Conservation (phyloP, 1,284 basidiomycete genomes). For the Tylopilus orsonianus region DNA sequence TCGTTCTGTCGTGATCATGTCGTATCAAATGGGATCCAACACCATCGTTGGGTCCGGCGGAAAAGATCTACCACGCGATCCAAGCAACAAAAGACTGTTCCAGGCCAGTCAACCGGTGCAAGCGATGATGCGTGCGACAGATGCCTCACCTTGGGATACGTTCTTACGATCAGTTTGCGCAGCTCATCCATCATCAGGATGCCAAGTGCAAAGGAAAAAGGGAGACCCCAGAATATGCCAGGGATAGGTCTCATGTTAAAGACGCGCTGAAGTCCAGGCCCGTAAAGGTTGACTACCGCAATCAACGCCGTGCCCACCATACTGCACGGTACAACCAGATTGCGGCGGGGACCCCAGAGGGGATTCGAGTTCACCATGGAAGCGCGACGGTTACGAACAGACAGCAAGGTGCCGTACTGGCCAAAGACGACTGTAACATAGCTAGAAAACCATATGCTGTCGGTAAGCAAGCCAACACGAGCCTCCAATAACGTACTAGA, state of each 20-base stretch:
- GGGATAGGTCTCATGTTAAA: slow-evolving; percentile 41
- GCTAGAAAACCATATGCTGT: slow-evolving; percentile 17
- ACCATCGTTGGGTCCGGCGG: too few species aligned
- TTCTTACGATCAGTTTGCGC: slow-evolving; percentile 41
- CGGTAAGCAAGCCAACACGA: slow-evolving; percentile 17
- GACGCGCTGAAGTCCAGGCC: slow-evolving; percentile 14
- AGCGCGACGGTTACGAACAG: slow-evolving; percentile 35
- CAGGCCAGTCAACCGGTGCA: background rate
- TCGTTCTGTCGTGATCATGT: background rate
- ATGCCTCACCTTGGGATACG: slow-evolving; percentile 38
- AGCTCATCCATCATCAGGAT: slow-evolving; percentile 41
- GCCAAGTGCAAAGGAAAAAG: slow-evolving; percentile 39
- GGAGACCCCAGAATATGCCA: slow-evolving; percentile 42
- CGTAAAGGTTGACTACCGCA: slow-evolving; percentile 37
- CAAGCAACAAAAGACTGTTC: slow-evolving; percentile 31
- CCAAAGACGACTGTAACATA: slow-evolving; percentile 42
- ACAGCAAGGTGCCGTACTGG: slow-evolving; percentile 35
- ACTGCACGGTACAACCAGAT: slow-evolving; percentile 35
- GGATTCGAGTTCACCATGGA: slow-evolving; percentile 37
- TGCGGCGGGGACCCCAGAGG: slow-evolving; percentile 38
- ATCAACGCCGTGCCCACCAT: slow-evolving; percentile 38
- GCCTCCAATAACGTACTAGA: slow-evolving; percentile 36
- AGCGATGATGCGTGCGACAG: background rate
- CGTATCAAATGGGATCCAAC: background rate
- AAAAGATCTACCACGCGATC: slow-evolving; percentile 28